Evolutionary conservation across 371 early-diverging fungal genomes (phyloP).

Genomic region (Sporodiniella umbellata): DNA sequence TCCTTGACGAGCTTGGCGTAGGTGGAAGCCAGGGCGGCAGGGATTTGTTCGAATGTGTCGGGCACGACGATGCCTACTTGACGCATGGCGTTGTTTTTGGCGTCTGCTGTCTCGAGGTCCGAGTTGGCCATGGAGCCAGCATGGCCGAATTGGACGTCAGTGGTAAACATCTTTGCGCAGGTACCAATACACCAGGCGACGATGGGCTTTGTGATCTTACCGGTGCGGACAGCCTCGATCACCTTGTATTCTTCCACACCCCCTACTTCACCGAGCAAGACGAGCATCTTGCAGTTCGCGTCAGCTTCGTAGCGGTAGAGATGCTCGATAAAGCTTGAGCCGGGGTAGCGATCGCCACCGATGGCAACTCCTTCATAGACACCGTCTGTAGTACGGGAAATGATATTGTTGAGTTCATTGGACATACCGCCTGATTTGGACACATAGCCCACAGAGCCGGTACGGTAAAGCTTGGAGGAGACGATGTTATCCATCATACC

Average conservation of each 20-base stretch:
- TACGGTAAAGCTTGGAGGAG: conserved; percentile 91
- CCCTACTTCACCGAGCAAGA: conserved; percentile 97
- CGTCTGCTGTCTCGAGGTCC: conserved; percentile 93
- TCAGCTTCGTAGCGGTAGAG: conserved; percentile 92
- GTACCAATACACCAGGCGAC: conserved; percentile 99
- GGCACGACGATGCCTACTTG: conserved; percentile 92
- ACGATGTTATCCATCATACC: conserved; percentile 99
- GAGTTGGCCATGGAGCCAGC: conserved; percentile 97
- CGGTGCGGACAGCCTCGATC: conserved; percentile 86
- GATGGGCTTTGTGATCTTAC: conserved; percentile 93
- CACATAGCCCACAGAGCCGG: conserved; percentile 96
- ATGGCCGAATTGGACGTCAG: conserved; percentile 97
- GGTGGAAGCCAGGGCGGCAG: conserved; percentile 72
- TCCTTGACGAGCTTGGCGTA: conserved; percentile 77
- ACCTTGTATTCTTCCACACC: conserved; percentile 97
- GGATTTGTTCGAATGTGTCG: conserved; percentile 94
- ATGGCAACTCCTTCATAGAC: conserved; percentile 98
- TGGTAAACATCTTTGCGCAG: conserved; percentile 97
- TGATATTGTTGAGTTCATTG: conserved; percentile 98
- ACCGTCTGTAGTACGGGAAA: conserved; percentile 93
- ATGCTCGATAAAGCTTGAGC: conserved; percentile 98
- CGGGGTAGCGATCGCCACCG: conserved; percentile 98
- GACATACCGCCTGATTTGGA: conserved; percentile 99
- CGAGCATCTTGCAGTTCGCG: conserved; percentile 91
- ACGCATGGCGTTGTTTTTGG: conserved; percentile 91